Conservation (phyloP, 768 basidiomycete genomes). For the Solioccasus polychromus region DNA sequence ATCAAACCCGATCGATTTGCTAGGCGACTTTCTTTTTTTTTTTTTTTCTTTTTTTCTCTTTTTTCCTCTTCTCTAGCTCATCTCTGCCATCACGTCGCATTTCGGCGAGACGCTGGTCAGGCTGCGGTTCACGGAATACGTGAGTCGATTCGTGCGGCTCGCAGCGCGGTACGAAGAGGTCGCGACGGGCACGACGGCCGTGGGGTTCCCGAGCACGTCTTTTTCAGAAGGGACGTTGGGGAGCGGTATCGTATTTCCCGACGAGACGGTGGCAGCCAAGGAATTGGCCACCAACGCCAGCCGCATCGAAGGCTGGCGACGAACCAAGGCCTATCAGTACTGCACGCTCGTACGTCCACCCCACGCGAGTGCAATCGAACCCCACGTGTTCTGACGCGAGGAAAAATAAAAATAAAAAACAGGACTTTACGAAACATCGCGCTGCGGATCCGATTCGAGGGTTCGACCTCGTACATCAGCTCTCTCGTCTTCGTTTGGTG, state of each 20-base stretch:
- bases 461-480: slow-evolving; percentile 84
- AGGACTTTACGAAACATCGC: slow-evolving; percentile 68
- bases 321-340: slow-evolving; percentile 76
- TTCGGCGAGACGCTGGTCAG: slow-evolving; percentile 89
- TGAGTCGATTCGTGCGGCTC: slow-evolving; percentile 79
- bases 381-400: no score
- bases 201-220: slow-evolving; percentile 63
- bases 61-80: slow-evolving; percentile 44
- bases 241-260: slow-evolving; percentile 75
- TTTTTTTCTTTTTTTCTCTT: background rate
- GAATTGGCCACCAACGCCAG: slow-evolving; percentile 77
- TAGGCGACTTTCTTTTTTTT: no score
- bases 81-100: slow-evolving; percentile 84
- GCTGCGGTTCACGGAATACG: slow-evolving; percentile 87
- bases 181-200: slow-evolving; percentile 63
- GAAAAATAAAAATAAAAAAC: slow-evolving; percentile 8
- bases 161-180: slow-evolving; percentile 91
- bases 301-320: slow-evolving; percentile 92
- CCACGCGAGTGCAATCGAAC: background rate
- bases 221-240: slow-evolving; percentile 59
- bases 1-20: no score
- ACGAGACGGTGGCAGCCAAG: slow-evolving; percentile 60
- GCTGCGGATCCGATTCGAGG: slow-evolving; percentile 62
- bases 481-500: slow-evolving; percentile 73
- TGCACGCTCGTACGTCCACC: slow-evolving; percentile 55